Evolutionary conservation across 164 flowering plant species (phyloP), one percentile per base, ranked within the genome.

Genomic region (Vitis rupestris): DNA sequence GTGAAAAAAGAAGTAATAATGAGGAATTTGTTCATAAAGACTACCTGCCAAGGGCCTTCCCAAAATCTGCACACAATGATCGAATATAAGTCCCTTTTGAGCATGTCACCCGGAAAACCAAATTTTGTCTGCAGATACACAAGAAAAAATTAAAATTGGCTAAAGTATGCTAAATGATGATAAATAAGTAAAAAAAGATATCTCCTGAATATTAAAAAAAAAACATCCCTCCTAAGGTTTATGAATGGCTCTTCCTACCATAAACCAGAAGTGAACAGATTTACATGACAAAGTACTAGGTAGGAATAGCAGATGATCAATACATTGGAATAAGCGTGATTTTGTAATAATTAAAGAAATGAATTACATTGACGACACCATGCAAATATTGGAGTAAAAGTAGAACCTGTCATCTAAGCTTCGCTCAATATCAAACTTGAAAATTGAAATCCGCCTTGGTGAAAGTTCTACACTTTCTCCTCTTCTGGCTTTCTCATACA

Each of bases 401-500:
- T 47, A 56, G 4, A 55, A 93, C 99, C 99, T 90, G 87, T 95
- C 95, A 67, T 84, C 90, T 77, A 93, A 82, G 75, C 99, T 93
- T 50, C 97, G 92, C 68, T 95, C 98, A 37, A 95, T 86, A n/a
- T 90, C 93, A 78, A 95, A 93, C 71, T 89, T 76, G 80, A 83
- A 91, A 61, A 93, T 90, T 63, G 98, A 90, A 69, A 93, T 82
- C 68, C 86, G 75, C 75, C 99, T 84, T 4, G 99, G 97, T 64
- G 98, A 78, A 82, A 93, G 99, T 72, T 93, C 98, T 61, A 95
- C 70, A 64, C 81, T 89, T 82, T 95, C 98, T 72, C 98, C 99
- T 82, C 89, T 86, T 79, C 99, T 91, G 75, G 99, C 99, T 80
- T 93, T 95, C 29, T 93, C 98, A 74, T 95, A 93, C 98, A 95